Base-by-base conservation (phyloP, 805 yeast genomes). In the Citeromyces matritensis region DNA sequence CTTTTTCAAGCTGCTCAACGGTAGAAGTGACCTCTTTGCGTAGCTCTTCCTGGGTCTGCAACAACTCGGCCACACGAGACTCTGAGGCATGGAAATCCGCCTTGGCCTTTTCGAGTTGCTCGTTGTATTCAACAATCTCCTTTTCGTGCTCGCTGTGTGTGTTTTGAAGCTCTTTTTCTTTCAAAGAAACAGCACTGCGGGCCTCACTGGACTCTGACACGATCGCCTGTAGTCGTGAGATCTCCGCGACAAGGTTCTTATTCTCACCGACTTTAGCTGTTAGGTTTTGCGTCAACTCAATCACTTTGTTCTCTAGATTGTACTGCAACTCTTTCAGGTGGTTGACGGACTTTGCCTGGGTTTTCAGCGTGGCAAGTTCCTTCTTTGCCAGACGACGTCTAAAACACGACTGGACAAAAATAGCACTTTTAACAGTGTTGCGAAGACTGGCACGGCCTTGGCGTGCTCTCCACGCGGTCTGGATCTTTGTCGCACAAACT, bases 271-370 rank as follows among this genome's bases (percentile, higher is more conserved):
- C 76, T 51, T 83, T 81, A 24, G 73, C 57, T 1, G 94, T 72
- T 37, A 88, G 63, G 9, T 78, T 69, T 47, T 88, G 93, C 3
- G 96, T 88, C 42, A 91, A 69, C 54, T 86, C 94, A 41, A 91
- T 85, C n/a, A 93, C 96, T 63, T 93, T 91, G 56, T 91, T 91
- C 55, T 91, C 99, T 45, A 93, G 68, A 51, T 80, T 73, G 57
- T 84, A 91, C 45, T 94, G 85, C 26, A 83, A 94, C 51, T 88
- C 95, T 54, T 83, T 73, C 60, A 83, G 68, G 48, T 79, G 93
- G 49, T 78, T 77, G 29, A 84, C 94, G 10, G 95, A 83, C 50
- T 83, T 83, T 21, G 96, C 95, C 40, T 91, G 97, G n/a, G 65
- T 66, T 49, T 73, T 81, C 51, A 84, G 61, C 35, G 62, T 55